Evolutionary conservation across 2,329 filamentous ascomycete species (phyloP), one percentile per base, ranked within the genome.

Genomic region (Calonectria naviculata): DNA sequence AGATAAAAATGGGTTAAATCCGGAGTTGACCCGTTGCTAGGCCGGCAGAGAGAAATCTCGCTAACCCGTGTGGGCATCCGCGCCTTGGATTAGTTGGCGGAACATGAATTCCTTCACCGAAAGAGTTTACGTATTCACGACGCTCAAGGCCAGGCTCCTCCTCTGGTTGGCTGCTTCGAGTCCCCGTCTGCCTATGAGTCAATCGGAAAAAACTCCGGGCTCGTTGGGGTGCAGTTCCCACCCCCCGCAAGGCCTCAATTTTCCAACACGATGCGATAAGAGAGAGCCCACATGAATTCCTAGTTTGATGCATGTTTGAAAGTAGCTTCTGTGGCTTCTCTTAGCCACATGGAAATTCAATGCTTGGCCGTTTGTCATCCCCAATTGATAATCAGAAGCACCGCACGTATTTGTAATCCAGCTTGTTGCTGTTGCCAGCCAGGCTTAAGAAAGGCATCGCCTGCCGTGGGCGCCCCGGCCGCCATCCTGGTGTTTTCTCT

Each of bases 331-430:
- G 62, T 44, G 34, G 46, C 62, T 54, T 42, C 47, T 44, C 62
- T 65, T 65, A 36, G 62, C 46, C 13, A 46, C 29, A 21, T 31
- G 26, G 60, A 9, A 4, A 4, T 28, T 52, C 29, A 21, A 41
- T 54, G 34, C 34, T 54, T n/a, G 47, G 15, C 31, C 42, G 62
- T 65, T 65, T 54, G 62, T 65, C 46, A 65, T 65, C 62, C 46
- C 34, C 46, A 38, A 41, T 58, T 49, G 54, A 29, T 61, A 49
- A 36, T 49, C 65, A 44, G 46, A 19, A 21, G 36, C 29, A 36
- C 28, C n/a, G 31, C 31, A n/a, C 29, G 54, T 36, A 67, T 67
- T 67, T 67, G 65, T 67, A 67, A 67, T 67, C 65, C 29, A 26
- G 26, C 65, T 31, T 17, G 49, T 31, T 49, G 36, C 38, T 41